Percentiles rank a stretch among this genome's conserved stretches.
Conservation (phyloP, 805 yeast species). For the Myxozyma lipomycoides region DNA sequence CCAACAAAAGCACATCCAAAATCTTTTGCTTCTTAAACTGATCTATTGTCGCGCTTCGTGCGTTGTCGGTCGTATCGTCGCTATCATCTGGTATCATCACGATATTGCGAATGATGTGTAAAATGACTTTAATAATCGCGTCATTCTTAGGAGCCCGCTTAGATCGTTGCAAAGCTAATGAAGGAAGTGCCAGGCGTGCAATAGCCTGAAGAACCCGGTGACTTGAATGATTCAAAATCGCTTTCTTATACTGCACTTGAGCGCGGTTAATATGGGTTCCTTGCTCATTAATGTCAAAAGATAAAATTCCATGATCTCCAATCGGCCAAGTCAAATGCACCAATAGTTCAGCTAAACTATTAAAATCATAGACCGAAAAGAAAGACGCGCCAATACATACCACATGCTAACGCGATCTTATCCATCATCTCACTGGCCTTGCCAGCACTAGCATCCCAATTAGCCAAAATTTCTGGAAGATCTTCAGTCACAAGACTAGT, state of each 20-base stretch:
- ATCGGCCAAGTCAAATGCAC: slow-evolving; percentile 87
- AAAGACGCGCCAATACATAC: slow-evolving; percentile 8
- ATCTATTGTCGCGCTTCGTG: slow-evolving; percentile 52
- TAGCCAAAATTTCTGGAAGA: slow-evolving; percentile 65
- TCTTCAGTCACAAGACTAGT: slow-evolving; percentile 71
- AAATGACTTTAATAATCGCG: slow-evolving; percentile 64
- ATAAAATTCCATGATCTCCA: slow-evolving; percentile 54
- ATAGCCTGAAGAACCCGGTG: slow-evolving; percentile 68
- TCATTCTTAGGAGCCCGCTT: slow-evolving; percentile 69
- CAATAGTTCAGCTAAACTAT: slow-evolving; percentile 56
- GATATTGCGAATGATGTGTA: slow-evolving; percentile 74
- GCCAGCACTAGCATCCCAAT: slow-evolving; percentile 52
- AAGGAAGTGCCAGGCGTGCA: slow-evolving; percentile 62
- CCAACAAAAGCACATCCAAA: slow-evolving; percentile 63
- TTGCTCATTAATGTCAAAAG: slow-evolving; percentile 53
- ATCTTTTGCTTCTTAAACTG: slow-evolving; percentile 70
- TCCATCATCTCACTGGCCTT: slow-evolving; percentile 40
- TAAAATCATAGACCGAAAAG: not conserved
- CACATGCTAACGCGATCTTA: slow-evolving; percentile 62
- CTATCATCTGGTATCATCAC: slow-evolving; percentile 61
- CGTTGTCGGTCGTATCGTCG: slow-evolving; percentile 65
- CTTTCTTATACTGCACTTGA: slow-evolving; percentile 69
- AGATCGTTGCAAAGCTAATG: slow-evolving; percentile 47
- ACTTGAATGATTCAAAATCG: slow-evolving; percentile 51
- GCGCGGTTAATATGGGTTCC: slow-evolving; percentile 60